These are phyloP conservation scores for Ilex paraguariensis DNA, from an alignment of 305 asterid genomes.

Conservation along the genomic window DNA sequence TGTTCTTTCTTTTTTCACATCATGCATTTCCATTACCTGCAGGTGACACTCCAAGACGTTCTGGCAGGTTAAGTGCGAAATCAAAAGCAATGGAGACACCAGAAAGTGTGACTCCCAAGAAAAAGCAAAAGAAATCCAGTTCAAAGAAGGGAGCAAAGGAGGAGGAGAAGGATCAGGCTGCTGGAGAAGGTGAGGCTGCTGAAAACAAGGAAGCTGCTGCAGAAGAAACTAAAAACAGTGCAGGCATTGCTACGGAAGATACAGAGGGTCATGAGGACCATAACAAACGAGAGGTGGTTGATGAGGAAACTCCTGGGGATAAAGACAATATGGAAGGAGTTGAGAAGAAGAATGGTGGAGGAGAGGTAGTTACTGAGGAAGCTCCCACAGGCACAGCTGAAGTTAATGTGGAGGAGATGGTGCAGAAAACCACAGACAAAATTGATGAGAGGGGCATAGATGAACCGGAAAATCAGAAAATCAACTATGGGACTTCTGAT, in stretches of 20 bases:
- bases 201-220: constrained; percentile 19
- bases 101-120: constrained; percentile 37
- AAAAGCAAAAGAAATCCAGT: constrained; percentile 40
- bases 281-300: constrained; percentile 14
- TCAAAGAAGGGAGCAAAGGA: constrained; percentile 25
- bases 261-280: constrained; percentile 16
- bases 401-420: constrained; percentile 12
- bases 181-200: constrained; percentile 24
- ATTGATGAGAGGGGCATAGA: constrained; percentile 8
- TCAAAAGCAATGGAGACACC: constrained; percentile 36
- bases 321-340: constrained; percentile 20
- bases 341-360: constrained; percentile 18
- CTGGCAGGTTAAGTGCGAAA: constrained; percentile 51
- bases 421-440: neutral
- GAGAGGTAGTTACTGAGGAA: constrained; percentile 8
- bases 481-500: constrained; percentile 2
- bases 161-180: constrained; percentile 13
- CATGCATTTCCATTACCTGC: constrained; percentile 4
- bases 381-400: constrained; percentile 4
- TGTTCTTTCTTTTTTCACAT: neutral
- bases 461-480: constrained; percentile 4
- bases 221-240: constrained; percentile 28
- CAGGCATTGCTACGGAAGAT: constrained; percentile 19
- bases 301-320: constrained; percentile 16
- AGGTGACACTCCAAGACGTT: constrained; percentile 71